Conservation (phyloP, 305 asterid species). For the Ilex paraguariensis region DNA sequence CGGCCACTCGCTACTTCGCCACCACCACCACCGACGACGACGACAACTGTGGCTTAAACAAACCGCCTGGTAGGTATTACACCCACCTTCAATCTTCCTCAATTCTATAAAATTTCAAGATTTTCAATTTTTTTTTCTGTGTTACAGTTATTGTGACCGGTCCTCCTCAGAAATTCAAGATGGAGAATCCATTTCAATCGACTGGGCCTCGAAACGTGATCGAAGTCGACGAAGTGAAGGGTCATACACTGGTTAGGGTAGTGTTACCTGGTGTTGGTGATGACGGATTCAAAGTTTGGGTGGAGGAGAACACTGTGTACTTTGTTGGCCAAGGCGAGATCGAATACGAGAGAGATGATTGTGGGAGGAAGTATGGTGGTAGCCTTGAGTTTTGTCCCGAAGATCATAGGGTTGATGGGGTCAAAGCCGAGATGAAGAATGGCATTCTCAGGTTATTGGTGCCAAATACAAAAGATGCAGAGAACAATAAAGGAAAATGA, state of each 20-base stretch:
- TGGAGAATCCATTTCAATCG: conserved; percentile 30
- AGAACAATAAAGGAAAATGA: neutral
- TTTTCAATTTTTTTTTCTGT: neutral
- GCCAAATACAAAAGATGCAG: conserved; percentile 7
- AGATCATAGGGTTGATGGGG: conserved; percentile 14
- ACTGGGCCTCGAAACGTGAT: conserved; percentile 23
- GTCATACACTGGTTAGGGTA: conserved; percentile 19
- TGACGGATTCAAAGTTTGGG: conserved; percentile 28
- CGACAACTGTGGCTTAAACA: neutral
- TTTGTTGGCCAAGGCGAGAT: conserved; percentile 22
- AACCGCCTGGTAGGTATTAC: conserved; percentile 11
- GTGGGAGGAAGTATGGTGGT: conserved; percentile 25
- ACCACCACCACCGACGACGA: conserved; percentile 3
- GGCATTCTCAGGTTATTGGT: conserved; percentile 25
- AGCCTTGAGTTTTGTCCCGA: conserved; percentile 20
- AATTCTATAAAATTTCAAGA: neutral
- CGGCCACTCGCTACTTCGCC: neutral
- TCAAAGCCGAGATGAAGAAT: conserved; percentile 23
- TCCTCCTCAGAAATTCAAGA: conserved; percentile 17
- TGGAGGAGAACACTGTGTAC: conserved; percentile 20
- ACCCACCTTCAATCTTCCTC: neutral
- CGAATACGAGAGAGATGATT: conserved; percentile 14
- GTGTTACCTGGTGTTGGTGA: conserved; percentile 26
- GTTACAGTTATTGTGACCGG: conserved; percentile 19
- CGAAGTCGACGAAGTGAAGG: conserved; percentile 18